A percentile compares a stretch with the other conserved stretches of the same genome.
Conservation (phyloP, 495 filamentous ascomycete species). For the Thozetella sp. region DNA sequence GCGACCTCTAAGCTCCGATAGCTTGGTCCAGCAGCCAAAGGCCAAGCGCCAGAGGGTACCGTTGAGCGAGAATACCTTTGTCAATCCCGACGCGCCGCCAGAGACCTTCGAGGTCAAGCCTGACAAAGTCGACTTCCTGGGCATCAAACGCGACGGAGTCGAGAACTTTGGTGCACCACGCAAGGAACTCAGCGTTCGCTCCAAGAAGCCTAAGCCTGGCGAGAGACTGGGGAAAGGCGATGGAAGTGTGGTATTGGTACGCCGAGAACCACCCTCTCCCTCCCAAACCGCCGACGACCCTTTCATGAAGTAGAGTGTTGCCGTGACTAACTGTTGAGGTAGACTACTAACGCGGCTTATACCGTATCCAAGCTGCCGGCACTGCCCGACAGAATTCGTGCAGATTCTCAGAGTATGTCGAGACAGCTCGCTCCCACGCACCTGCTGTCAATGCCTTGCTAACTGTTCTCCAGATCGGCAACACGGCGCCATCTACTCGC, state of each 20-base stretch:
- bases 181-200: slow-evolving; percentile 63
- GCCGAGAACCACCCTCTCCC: slow-evolving; percentile 22
- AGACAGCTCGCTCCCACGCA: slow-evolving; percentile 13
- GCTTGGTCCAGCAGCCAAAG: slow-evolving; percentile 63
- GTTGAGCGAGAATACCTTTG: slow-evolving; percentile 56
- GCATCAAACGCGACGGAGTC: slow-evolving; percentile 43
- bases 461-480: slow-evolving; percentile 43
- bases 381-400: slow-evolving; percentile 72
- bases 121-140: slow-evolving; percentile 38
- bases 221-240: slow-evolving; percentile 61
- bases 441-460: slow-evolving; percentile 11
- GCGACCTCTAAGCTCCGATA: slow-evolving; percentile 66
- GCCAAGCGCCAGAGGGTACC: slow-evolving; percentile 73
- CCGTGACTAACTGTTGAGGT: slow-evolving; percentile 18
- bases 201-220: slow-evolving; percentile 55
- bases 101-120: slow-evolving; percentile 51
- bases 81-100: slow-evolving; percentile 40
- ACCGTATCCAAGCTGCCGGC: slow-evolving; percentile 82
- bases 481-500: slow-evolving; percentile 65
- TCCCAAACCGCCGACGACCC: background rate
- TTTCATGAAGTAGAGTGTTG: slow-evolving; percentile 1
- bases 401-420: slow-evolving; percentile 58
- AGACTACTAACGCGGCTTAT: slow-evolving; percentile 89
- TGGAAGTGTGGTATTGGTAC: slow-evolving; percentile 64
- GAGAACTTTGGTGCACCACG: slow-evolving; percentile 36